Percentiles rank a stretch among this genome's conserved stretches.
Evolutionary conservation across 2,329 filamentous ascomycete genomes (phyloP).

Genomic region (Aspergillus cejpii): DNA sequence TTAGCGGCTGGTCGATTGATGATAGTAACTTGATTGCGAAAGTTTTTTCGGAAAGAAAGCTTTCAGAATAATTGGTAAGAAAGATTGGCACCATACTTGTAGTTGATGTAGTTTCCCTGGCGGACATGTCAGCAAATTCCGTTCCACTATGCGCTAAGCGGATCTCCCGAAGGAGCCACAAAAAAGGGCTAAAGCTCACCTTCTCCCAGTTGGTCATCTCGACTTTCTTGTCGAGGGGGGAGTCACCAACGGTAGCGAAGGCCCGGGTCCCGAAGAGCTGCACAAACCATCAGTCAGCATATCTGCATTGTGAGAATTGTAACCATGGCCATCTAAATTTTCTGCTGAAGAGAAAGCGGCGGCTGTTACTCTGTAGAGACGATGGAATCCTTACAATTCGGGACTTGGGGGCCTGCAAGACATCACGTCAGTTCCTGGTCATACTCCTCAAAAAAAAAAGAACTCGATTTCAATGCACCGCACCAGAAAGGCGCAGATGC

Average conservation of each 20-base stretch:
- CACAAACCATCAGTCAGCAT: slow-evolving; percentile 29
- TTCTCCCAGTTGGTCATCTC: slow-evolving; percentile 96
- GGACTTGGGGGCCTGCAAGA: slow-evolving; percentile 39
- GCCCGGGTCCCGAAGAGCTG: slow-evolving; percentile 58
- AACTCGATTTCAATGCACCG: slow-evolving; percentile 7
- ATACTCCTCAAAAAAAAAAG: neutral
- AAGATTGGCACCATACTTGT: slow-evolving; percentile 49
- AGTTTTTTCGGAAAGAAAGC: neutral
- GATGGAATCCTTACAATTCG: slow-evolving; percentile 38
- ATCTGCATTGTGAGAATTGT: neutral
- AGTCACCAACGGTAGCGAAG: slow-evolving; percentile 81
- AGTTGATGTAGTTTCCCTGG: slow-evolving; percentile 90
- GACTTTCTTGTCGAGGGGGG: slow-evolving; percentile 88
- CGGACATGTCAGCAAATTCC: slow-evolving; percentile 22
- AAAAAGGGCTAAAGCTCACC: slow-evolving; percentile 32
- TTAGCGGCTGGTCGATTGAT: slow-evolving; percentile 17
- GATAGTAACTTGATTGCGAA: neutral
- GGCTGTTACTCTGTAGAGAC: slow-evolving; percentile 3
- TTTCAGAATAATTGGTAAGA: neutral
- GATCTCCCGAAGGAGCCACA: slow-evolving; percentile 20
- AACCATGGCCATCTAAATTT: neutral
- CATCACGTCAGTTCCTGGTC: slow-evolving; percentile 17
- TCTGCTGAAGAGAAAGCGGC: neutral
- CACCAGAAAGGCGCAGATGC: slow-evolving; percentile 7
- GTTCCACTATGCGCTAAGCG: slow-evolving; percentile 7